Percentiles rank a stretch among this genome's conserved stretches.
Evolutionary conservation across 176 grass and related monocot genomes (phyloP).

Genomic region (Puccinellia tenuiflora): DNA sequence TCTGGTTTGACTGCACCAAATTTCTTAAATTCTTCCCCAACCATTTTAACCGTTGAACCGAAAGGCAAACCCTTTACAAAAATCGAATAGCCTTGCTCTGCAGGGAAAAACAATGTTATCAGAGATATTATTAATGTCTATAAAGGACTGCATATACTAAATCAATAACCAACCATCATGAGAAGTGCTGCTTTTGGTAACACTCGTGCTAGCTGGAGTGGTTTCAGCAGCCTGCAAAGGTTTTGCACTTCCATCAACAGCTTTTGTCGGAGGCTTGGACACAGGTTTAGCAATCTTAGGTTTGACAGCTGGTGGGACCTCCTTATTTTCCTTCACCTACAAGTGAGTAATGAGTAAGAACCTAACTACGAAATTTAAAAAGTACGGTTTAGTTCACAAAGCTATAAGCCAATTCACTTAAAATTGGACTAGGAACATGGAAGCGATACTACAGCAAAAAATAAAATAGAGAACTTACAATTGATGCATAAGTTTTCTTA

Average conservation of each 20-base stretch:
- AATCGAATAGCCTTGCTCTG: conserved; percentile 66
- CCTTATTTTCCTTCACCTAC: conserved; percentile 71
- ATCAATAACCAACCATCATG: conserved; percentile 41
- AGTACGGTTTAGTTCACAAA: not conserved
- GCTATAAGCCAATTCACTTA: not conserved
- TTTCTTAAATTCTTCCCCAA: conserved; percentile 77
- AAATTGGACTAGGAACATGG: not conserved
- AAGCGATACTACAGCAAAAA: not conserved
- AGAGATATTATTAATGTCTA: not conserved
- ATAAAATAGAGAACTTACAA: conserved; percentile 56
- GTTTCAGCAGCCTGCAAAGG: conserved; percentile 13
- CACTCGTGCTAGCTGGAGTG: conserved; percentile 33
- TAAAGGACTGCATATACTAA: not conserved
- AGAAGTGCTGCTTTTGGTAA: conserved; percentile 36
- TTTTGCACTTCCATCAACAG: conserved; percentile 29
- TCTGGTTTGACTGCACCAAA: conserved; percentile 71
- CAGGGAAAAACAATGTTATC: conserved; percentile 14
- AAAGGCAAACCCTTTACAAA: conserved; percentile 66
- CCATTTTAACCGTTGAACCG: conserved; percentile 46
- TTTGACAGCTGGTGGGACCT: conserved; percentile 31
- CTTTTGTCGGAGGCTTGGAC: conserved; percentile 25
- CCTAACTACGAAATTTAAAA: not conserved
- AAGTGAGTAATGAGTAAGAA: not conserved
- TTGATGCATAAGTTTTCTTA: conserved; percentile 80
- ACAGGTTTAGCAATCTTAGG: conserved; percentile 39